Base-by-base conservation (phyloP, 2,329 filamentous ascomycete genomes). In the Exophiala bonariae region DNA sequence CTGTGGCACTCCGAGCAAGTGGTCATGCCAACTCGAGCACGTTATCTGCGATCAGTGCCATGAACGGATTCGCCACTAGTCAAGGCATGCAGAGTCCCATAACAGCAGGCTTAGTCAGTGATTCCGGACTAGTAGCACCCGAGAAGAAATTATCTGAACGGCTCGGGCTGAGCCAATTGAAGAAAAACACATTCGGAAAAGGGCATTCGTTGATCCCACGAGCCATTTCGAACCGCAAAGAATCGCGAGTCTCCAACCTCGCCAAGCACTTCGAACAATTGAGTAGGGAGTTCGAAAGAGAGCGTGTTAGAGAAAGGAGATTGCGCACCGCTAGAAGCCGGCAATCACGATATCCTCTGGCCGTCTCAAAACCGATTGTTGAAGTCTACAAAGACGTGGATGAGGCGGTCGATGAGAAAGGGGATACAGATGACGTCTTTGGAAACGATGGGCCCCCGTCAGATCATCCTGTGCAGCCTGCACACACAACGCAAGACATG, bases 181-280 rank as follows among this genome's bases (percentile, higher is more conserved):
- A 90, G 61, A 68, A 71, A 48, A 64, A 68, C 28, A 79, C 79
- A 52, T 61, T 72, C 33, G 54, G 72, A 3, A 63, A 71, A 3
- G 66, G 66, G 0, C 74, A 77, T 26, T 97, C 93, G 1, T 78
- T 92, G 33, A 97, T 99, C 50, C 91, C 91, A 20, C 83, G 93
- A 23, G 93, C 93, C 19, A 82, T 96, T 20, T 62, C 66, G 40
- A 87, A 84, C 63, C 83, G 79, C 58, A 85, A 83, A 56, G 79
- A 85, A 42, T 82, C 87, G 3, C 88, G 87, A 60, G 93, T 99
- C 2, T 95, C 90, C 7, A 90, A 85, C n/a, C 76, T 99, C 40
- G 89, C 93, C 14, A 89, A 89, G 59, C 93, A 97, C 65, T 97
- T 99, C 63, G 95, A 99, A 67, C 91, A 97, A 66, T 77, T 99